Evolutionary conservation across 2,329 filamentous ascomycete species (phyloP).

Genomic region (Penicillium concentricum): DNA sequence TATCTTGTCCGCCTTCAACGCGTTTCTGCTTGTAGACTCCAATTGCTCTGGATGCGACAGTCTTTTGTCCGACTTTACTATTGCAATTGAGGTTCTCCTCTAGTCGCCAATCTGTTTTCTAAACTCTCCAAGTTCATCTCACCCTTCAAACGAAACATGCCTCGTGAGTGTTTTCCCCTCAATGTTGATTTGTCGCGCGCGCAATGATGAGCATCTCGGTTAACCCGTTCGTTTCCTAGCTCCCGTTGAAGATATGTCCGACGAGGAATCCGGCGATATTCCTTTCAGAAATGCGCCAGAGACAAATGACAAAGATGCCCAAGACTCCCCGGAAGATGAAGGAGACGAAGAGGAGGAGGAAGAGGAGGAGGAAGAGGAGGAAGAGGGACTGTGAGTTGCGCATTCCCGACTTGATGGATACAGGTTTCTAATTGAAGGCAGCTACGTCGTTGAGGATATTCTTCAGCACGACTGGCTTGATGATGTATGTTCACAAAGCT

Average conservation of each 20-base stretch:
- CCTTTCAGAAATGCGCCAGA: slow-evolving; percentile 35
- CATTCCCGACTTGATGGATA: slow-evolving; percentile 7
- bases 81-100: slow-evolving; percentile 9
- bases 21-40: slow-evolving; percentile 22
- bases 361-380: slow-evolving; percentile 18
- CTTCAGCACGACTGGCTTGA: slow-evolving; percentile 37
- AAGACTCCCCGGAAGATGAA: slow-evolving; percentile 7
- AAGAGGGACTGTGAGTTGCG: slow-evolving; percentile 37
- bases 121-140: slow-evolving; percentile 24
- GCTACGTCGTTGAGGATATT: slow-evolving; percentile 44
- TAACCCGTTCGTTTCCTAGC: slow-evolving; percentile 24
- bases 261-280: slow-evolving; percentile 41
- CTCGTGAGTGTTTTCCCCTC: slow-evolving; percentile 36
- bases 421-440: slow-evolving; percentile 21
- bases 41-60: slow-evolving; percentile 1
- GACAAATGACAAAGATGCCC: slow-evolving; percentile 18
- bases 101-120: slow-evolving; percentile 34
- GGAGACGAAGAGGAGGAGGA: slow-evolving; percentile 20
- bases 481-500: slow-evolving; percentile 26
- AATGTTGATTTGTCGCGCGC: slow-evolving; percentile 11
- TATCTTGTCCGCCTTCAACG: slow-evolving; percentile 21
- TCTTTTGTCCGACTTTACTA: not conserved
- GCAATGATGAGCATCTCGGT: slow-evolving; percentile 3
- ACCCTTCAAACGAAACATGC: slow-evolving; percentile 33
- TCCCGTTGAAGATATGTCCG: slow-evolving; percentile 34